phyloP scores from a whole-genome alignment of 1,284 basidiomycete genomes.

The Abortiporus biennis region DNA sequence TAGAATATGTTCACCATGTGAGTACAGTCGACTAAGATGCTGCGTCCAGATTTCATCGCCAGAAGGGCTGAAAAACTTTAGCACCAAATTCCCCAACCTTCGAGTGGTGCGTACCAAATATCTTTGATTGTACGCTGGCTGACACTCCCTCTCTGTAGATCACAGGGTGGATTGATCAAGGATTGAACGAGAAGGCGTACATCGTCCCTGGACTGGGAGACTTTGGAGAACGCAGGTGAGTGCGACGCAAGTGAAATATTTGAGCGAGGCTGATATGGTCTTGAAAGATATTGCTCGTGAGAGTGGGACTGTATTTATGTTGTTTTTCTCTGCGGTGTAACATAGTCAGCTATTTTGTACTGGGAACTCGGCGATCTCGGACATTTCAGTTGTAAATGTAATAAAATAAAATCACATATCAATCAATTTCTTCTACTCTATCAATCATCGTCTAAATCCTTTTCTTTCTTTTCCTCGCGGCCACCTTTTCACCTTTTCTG shows the following conservation, averaged over 20 bases:
- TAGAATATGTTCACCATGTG: constrained; percentile 6
- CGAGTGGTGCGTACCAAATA: constrained; percentile 65
- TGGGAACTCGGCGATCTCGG: neutral
- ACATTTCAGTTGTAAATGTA: too few species aligned
- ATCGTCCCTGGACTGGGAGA: constrained; percentile 89
- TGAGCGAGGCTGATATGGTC: neutral
- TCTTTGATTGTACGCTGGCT: constrained; percentile 2
- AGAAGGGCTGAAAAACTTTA: constrained; percentile 85
- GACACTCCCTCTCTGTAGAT: constrained; percentile 40
- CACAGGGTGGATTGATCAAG: constrained; percentile 96
- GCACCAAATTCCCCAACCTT: constrained; percentile 72
- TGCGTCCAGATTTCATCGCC: constrained; percentile 78
- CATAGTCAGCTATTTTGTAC: neutral
- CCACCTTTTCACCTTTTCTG: neutral
- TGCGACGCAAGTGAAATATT: neutral
- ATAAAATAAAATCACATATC: too few species aligned
- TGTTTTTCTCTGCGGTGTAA: neutral
- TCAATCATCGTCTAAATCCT: too few species aligned
- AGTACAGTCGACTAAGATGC: constrained; percentile 2
- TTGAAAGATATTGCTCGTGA: constrained; percentile 11
- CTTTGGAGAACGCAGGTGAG: constrained; percentile 82
- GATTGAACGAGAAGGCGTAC: constrained; percentile 86
- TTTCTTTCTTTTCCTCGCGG: neutral
- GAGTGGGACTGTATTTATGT: neutral
- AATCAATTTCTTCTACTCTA: too few species aligned